phyloP scores from a whole-genome alignment of 176 grass and related monocot species.

The Lolium perenne region DNA sequence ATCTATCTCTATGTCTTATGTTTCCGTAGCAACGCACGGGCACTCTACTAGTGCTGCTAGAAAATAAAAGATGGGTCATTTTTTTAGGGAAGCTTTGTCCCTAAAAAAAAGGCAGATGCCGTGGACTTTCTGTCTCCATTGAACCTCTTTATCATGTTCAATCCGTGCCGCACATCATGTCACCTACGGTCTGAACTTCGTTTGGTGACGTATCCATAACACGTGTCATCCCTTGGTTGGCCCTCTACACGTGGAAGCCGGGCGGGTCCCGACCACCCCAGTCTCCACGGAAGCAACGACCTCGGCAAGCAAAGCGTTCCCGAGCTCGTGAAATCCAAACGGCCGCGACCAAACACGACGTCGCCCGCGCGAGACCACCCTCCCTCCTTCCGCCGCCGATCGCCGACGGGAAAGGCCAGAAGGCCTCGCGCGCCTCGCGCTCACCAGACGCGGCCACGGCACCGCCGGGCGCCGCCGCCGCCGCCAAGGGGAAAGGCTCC shows the following conservation, averaged over 20 bases:
- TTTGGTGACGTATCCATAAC: neutral
- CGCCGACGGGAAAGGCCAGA: neutral
- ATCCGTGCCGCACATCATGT: neutral
- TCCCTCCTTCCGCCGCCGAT: neutral
- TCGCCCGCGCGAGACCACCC: neutral
- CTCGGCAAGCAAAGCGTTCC: neutral
- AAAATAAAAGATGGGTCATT: too few species aligned
- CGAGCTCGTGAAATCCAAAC: neutral
- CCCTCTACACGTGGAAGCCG: neutral
- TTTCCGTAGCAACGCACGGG: too few species aligned
- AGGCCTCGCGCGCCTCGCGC: constrained; percentile 46
- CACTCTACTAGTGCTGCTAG: too few species aligned
- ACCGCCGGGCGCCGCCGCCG: constrained; percentile 33
- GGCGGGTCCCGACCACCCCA: neutral
- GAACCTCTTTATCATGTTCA: neutral
- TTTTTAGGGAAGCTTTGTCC: too few species aligned
- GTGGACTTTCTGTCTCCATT: neutral
- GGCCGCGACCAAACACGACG: neutral
- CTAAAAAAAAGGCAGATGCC: too few species aligned
- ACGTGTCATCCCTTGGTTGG: constrained; percentile 35
- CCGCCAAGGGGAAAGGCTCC: constrained; percentile 44
- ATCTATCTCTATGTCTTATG: too few species aligned
- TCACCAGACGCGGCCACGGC: constrained; percentile 54
- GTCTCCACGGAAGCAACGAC: constrained; percentile 35
- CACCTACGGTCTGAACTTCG: neutral